phyloP scores from a whole-genome alignment of 2,329 filamentous ascomycete genomes.

The Talaromyces sp. region DNA sequence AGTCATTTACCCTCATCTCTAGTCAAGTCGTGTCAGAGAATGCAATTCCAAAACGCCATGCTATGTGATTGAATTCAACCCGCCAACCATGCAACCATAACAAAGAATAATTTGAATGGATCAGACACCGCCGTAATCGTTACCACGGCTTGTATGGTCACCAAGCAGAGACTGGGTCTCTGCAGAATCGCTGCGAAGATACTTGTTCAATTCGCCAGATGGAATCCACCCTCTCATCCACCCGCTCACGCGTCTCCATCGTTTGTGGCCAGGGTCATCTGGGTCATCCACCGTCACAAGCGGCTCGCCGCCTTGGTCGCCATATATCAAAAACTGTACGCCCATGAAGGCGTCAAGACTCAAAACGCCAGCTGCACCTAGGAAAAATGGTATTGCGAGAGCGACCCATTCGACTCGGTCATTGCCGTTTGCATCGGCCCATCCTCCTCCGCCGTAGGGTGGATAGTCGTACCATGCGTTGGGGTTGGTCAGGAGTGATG shows the following conservation, averaged over 20 bases:
- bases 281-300: conserved; percentile 49
- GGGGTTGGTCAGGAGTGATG: conserved; percentile 60
- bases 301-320: conserved; percentile 43
- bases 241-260: conserved; percentile 58
- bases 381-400: conserved; percentile 60
- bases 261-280: conserved; percentile 35
- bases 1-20: neutral
- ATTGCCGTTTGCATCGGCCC: conserved; percentile 57
- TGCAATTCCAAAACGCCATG: neutral
- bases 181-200: conserved; percentile 28
- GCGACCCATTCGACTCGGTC: conserved; percentile 55
- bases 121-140: conserved; percentile 8
- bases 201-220: conserved; percentile 32
- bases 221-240: conserved; percentile 68
- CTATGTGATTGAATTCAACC: neutral
- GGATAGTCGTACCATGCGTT: conserved; percentile 58
- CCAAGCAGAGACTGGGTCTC: conserved; percentile 9
- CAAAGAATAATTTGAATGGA: neutral
- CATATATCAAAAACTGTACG: conserved; percentile 60
- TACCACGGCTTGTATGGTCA: neutral
- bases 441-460: conserved; percentile 57
- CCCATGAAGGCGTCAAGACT: conserved; percentile 61
- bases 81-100: neutral
- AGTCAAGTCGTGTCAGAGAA: neutral
- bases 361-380: conserved; percentile 63